Evolutionary conservation across 1,284 basidiomycete species (phyloP).

Genomic region (Trametes sp.): DNA sequence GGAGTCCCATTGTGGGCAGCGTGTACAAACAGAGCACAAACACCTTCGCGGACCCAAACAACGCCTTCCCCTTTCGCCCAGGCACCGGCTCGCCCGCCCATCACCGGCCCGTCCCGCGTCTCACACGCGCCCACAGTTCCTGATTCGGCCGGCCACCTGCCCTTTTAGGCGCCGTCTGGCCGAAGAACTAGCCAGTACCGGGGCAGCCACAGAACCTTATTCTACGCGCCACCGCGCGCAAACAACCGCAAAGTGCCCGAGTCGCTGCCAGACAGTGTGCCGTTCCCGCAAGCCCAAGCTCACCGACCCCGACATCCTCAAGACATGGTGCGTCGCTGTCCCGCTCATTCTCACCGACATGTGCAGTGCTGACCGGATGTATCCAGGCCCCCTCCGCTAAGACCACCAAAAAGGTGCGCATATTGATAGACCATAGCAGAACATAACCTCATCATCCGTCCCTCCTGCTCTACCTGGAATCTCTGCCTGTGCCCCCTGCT

Average conservation of each 20-base stretch:
- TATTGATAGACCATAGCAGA: conserved; percentile 7
- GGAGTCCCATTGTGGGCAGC: conserved; percentile 34
- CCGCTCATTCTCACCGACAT: conserved; percentile 12
- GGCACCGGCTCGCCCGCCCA: conserved; percentile 8
- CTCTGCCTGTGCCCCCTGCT: background rate
- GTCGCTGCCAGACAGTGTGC: conserved; percentile 26
- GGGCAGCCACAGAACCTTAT: conserved; percentile 48
- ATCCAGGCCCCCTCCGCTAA: conserved; percentile 43
- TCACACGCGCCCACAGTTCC: conserved; percentile 23
- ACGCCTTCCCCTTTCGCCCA: conserved; percentile 30
- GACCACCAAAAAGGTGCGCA: conserved; percentile 49
- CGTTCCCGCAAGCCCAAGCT: conserved; percentile 33
- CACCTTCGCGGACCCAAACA: conserved; percentile 27
- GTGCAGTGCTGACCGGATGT: conserved; percentile 25
- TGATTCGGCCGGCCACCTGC: conserved; percentile 1
- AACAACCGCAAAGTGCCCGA: conserved; percentile 41
- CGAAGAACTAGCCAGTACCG: conserved; percentile 43
- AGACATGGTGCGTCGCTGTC: conserved; percentile 63
- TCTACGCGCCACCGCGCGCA: conserved; percentile 33
- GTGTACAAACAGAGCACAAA: conserved; percentile 14
- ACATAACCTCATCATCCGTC: conserved; percentile 7
- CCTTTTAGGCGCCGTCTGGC: conserved; percentile 11
- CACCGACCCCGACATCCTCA: conserved; percentile 54
- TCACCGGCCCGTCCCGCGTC: conserved; percentile 4
- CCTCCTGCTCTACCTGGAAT: conserved; percentile 7